Evolutionary conservation across 768 basidiomycete genomes (phyloP).

Genomic region (Amanita fuliginea): DNA sequence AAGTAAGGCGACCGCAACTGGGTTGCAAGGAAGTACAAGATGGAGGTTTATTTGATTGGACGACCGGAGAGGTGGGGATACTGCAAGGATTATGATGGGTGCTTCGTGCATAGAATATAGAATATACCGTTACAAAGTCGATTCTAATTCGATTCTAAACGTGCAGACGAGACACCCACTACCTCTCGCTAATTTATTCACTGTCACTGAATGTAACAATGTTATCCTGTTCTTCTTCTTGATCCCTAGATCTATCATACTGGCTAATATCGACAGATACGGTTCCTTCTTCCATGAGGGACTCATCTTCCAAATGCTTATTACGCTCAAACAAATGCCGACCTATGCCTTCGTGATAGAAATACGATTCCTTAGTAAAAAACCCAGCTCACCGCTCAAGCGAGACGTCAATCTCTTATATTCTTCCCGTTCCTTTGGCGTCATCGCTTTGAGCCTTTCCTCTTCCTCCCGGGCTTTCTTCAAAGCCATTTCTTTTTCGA

Average conservation of each 20-base stretch:
- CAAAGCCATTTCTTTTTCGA: conserved; percentile 54
- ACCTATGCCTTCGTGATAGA: conserved; percentile 35
- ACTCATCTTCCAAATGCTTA: conserved; percentile 69
- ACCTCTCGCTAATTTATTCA: conserved; percentile 35
- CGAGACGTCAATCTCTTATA: conserved; percentile 52
- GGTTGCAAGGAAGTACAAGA: conserved; percentile 50
- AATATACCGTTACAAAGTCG: neutral
- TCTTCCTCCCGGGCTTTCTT: conserved; percentile 67
- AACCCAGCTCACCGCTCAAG: conserved; percentile 46
- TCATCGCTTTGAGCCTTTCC: conserved; percentile 53
- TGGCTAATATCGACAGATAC: conserved; percentile 84
- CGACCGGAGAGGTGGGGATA: conserved; percentile 40
- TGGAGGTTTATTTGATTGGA: conserved; percentile 41
- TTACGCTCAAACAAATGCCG: conserved; percentile 88
- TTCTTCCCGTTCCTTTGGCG: conserved; percentile 81
- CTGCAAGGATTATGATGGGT: conserved; percentile 45
- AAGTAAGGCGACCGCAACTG: conserved; percentile 42
- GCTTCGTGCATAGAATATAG: neutral
- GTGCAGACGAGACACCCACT: neutral
- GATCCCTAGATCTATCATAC: conserved; percentile 60
- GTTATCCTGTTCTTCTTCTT: conserved; percentile 59
- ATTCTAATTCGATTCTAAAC: neutral
- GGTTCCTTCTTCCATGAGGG: conserved; percentile 72
- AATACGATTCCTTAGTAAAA: neutral
- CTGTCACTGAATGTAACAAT: conserved; percentile 75